Evolutionary conservation across 768 basidiomycete genomes (phyloP), one percentile per base, ranked within the genome.

Genomic region (Epithele typhae): DNA sequence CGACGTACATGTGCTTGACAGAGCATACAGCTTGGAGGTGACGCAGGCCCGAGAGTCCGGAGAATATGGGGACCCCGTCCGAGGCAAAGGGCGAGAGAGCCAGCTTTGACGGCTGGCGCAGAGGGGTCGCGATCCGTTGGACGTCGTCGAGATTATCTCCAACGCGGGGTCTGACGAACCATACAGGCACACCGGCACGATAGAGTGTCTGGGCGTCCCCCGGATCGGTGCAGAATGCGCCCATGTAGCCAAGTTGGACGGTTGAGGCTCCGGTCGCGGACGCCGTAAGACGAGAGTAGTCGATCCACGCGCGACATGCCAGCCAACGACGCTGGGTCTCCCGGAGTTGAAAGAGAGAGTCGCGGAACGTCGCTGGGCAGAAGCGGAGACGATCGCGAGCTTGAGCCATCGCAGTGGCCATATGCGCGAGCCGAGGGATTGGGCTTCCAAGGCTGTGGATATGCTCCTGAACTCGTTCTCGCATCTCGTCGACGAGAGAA

Each of bases 141-240:
- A 14, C 27, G 27, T 7, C 41, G 8, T 11, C 9, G 19, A 18
- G 14, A 8, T 32, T 21, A n/a, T 11, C 14, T 6, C 15, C 5
- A 12, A 42, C 19, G 9, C 21, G 32, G 10, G n/a, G 24, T 9
- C 41, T n/a, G 10, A 42, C 12, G 9, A 14, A 42, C 41, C 41
- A 42, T 5, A 42, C 41, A 4, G 41, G 41, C 3, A 42, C 17
- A 9, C 41, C 41, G 3, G 11, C 8, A 7, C 18, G n/a, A 30
- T 18, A 21, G 14, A 42, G 32, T 17, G 14, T 7, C 21, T 42
- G 41, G 5, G 23, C 41, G 10, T 19, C 24, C 17, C 25, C 41
- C 3, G 41, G 41, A 18, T 42, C 30, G 6, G 41, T 42, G 27
- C n/a, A 32, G 41, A 41, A 41, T n/a, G 40, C 40, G 2, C 40